These are phyloP conservation scores for Phytopythium delawarense DNA, from an alignment of 352 stramenopile genomes.

Conservation along the genomic window DNA sequence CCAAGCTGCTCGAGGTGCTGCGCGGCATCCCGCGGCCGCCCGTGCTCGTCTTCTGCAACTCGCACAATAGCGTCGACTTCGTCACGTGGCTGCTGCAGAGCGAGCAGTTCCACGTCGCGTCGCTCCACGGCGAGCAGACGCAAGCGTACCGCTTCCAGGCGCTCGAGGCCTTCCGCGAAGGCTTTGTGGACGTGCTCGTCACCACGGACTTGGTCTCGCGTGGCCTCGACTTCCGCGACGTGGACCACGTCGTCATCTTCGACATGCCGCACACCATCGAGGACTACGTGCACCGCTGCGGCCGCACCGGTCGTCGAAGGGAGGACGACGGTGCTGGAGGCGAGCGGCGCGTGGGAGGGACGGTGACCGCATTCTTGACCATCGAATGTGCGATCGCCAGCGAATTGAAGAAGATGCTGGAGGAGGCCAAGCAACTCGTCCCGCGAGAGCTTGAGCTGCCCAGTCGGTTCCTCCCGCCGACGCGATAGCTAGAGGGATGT, in stretches of 20 bases:
- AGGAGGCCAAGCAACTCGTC: slow-evolving; percentile 37
- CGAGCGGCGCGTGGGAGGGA: slow-evolving; percentile 24
- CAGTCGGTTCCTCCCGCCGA: slow-evolving; percentile 26
- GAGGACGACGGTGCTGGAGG: slow-evolving; percentile 9
- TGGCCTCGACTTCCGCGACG: slow-evolving; percentile 84
- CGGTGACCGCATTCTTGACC: slow-evolving; percentile 53
- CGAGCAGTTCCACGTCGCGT: slow-evolving; percentile 93
- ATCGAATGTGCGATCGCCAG: slow-evolving; percentile 45
- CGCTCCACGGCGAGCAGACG: slow-evolving; percentile 92
- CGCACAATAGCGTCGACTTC: slow-evolving; percentile 92
- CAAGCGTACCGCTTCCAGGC: slow-evolving; percentile 55
- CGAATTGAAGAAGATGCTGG: slow-evolving; percentile 45
- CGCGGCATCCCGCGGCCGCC: slow-evolving; percentile 84
- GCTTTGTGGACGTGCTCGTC: slow-evolving; percentile 79
- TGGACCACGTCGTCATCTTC: slow-evolving; percentile 85
- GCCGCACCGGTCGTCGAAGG: slow-evolving; percentile 42
- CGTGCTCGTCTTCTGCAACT: slow-evolving; percentile 97
- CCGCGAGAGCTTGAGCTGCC: slow-evolving; percentile 42
- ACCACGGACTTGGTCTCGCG: slow-evolving; percentile 88
- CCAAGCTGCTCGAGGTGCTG: slow-evolving; percentile 41
- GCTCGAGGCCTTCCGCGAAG: slow-evolving; percentile 39
- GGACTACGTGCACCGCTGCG: slow-evolving; percentile 90
- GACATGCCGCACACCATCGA: slow-evolving; percentile 91
- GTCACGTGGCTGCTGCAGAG: slow-evolving; percentile 91
- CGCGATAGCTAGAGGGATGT: not conserved